Conservation (phyloP, 257 asterid species). For the Paulownia fortunei region DNA sequence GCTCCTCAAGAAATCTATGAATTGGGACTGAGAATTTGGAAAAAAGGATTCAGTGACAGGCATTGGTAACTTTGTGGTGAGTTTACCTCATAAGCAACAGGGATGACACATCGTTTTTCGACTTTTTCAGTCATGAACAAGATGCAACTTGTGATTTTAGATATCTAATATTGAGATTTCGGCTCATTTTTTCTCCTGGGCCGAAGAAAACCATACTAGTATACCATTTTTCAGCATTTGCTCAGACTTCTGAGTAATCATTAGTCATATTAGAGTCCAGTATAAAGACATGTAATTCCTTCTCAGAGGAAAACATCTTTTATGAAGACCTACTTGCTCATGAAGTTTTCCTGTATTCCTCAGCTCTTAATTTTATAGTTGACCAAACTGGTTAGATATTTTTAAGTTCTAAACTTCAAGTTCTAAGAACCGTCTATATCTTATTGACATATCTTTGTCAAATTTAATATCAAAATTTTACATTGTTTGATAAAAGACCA, state of each 20-base stretch:
- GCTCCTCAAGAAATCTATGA: background rate
- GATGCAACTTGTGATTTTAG: background rate
- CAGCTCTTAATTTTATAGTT: background rate
- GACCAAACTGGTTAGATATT: background rate
- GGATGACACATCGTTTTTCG: background rate
- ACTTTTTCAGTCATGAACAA: background rate
- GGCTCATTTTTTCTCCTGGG: conserved; percentile 1
- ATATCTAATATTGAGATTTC: too few relatives aligned
- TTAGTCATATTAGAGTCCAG: background rate
- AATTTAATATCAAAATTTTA: background rate
- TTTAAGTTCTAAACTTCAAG: background rate
- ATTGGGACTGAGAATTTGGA: conserved; percentile 11
- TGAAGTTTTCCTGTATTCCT: background rate
- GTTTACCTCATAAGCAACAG: background rate
- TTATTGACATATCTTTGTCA: conserved; percentile 1
- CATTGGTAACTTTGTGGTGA: conserved; percentile 11
- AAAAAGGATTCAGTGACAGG: background rate
- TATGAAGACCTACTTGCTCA: background rate
- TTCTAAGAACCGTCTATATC: background rate
- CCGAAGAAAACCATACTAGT: background rate
- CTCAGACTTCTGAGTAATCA: background rate
- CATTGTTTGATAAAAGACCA: background rate
- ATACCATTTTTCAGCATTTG: background rate
- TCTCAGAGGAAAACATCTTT: background rate
- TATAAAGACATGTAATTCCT: background rate